phyloP scores from a whole-genome alignment of 257 asterid genomes.

The Euphrasia confusa region DNA sequence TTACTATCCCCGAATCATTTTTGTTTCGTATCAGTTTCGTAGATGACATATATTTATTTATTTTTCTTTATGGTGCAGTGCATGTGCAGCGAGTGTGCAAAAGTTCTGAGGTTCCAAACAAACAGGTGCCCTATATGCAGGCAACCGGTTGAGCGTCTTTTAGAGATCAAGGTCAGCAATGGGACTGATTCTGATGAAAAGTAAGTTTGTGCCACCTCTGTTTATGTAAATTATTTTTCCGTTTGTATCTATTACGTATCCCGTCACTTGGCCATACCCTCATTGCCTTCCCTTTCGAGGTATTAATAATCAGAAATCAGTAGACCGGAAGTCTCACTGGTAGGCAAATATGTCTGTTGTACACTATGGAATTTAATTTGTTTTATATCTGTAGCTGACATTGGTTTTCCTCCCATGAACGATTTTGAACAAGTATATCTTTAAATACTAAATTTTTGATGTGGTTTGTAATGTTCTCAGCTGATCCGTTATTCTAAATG shows the following conservation, averaged over 20 bases:
- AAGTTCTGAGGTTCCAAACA: slow-evolving; percentile 88
- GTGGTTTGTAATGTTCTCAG: too few species aligned
- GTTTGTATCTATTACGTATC: background rate
- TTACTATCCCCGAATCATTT: background rate
- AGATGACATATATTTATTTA: slow-evolving; percentile 5
- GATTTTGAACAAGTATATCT: slow-evolving; percentile 7
- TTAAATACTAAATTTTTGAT: too few species aligned
- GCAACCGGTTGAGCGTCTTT: slow-evolving; percentile 90
- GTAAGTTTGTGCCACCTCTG: slow-evolving; percentile 24
- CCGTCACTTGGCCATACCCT: background rate
- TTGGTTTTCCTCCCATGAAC: slow-evolving; percentile 26
- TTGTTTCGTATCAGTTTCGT: background rate
- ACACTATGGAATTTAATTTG: slow-evolving; percentile 17
- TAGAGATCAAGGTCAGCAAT: slow-evolving; percentile 83
- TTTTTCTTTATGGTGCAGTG: slow-evolving; percentile 53
- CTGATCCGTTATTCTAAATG: too few species aligned
- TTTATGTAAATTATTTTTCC: slow-evolving; percentile 33
- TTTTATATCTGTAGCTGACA: slow-evolving; percentile 12
- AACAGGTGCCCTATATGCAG: slow-evolving; percentile 97
- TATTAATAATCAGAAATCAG: too few species aligned
- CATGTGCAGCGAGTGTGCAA: slow-evolving; percentile 97
- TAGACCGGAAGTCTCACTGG: background rate
- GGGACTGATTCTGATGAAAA: slow-evolving; percentile 45
- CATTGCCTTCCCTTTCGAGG: slow-evolving; percentile 5
- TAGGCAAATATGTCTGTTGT: slow-evolving; percentile 26